Conservation (phyloP, 805 yeast genomes). For the Kregervanrija delftensis region DNA sequence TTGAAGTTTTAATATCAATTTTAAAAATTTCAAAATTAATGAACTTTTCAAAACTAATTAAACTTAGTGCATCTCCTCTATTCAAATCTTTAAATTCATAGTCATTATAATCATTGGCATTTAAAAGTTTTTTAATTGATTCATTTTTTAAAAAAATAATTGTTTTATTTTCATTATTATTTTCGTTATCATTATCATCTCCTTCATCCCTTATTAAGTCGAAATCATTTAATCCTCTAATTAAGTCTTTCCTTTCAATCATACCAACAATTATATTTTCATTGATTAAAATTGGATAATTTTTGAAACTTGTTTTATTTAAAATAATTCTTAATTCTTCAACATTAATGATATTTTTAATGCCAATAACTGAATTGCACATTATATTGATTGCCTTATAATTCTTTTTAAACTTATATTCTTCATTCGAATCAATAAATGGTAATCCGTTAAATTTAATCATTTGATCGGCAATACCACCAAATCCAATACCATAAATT, state of each 20-base stretch:
- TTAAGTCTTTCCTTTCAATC: conserved; percentile 37
- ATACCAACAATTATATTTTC: conserved; percentile 36
- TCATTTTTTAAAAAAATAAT: conserved; percentile 13
- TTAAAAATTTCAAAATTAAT: conserved; percentile 57
- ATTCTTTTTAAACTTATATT: conserved; percentile 43
- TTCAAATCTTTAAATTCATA: too few relatives aligned
- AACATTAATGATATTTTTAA: not conserved
- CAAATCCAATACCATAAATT: conserved; percentile 56
- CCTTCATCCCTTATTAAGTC: conserved; percentile 14
- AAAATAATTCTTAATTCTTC: conserved; percentile 29
- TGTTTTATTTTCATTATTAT: not conserved
- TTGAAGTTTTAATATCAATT: conserved; percentile 43
- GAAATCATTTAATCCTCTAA: conserved; percentile 16
- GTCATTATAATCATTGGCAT: not conserved
- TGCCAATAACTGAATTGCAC: conserved; percentile 29
- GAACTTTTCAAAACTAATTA: conserved; percentile 22
- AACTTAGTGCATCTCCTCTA: conserved; percentile 4
- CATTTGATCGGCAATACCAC: conserved; percentile 96
- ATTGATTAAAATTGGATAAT: conserved; percentile 48
- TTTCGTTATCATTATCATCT: not conserved
- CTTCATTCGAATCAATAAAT: conserved; percentile 65
- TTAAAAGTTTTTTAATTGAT: conserved; percentile 1
- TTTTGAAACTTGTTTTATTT: conserved; percentile 31
- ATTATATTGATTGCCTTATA: conserved; percentile 51
- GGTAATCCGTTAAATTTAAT: conserved; percentile 86